Base-by-base conservation (phyloP, 371 early-diverging fungal genomes). In the Rhizopus arrhizus region DNA sequence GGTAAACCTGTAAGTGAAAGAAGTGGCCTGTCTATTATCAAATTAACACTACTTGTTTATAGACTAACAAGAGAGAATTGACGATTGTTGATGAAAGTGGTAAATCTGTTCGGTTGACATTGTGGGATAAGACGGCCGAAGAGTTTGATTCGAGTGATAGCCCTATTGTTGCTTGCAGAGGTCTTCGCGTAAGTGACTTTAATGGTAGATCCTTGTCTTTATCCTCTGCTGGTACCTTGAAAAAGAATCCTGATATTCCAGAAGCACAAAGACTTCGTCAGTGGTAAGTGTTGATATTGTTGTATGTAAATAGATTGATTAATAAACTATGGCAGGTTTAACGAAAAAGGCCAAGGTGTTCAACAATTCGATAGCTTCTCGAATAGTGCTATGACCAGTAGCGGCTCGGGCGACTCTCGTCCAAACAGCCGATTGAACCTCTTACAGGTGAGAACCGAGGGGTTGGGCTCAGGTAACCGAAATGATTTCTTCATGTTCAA, bases 121-220 rank as follows among this genome's bases (percentile, higher is more conserved):
- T 99, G 45, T 99, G 99, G 98, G 98, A 92, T 38, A 57, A 77
- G 6, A 78, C 83, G 15, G 98, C 97, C 0, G 89, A 92, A 56
- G 74, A 78, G 0, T 94, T 89, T 60, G 68, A 72, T 43, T 42
- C 70, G 1, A 70, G 64, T 29, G 70, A 67, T 12, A 56, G 74
- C 16, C 85, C 95, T 3, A 84, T 98, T 1, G 59, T 97, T 58
- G 92, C 93, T 4, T 79, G 92, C 64, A 94, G 95, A 73, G 91
- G 91, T 5, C 87, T 80, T 29, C 84, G 90, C 47, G 91, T 99
- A 51, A 81, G 83, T 55, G 97, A 98, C 61, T 99, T 86, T 72
- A 85, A 86, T 43, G 95, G 95, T 57, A 85, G 91, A 42, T 80
- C 88, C 0, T 81, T 95, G 13, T 91, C 91, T 31, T 67, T 85